Conservation (phyloP, 1,284 basidiomycete genomes). For the Pulveroboletus sp. region DNA sequence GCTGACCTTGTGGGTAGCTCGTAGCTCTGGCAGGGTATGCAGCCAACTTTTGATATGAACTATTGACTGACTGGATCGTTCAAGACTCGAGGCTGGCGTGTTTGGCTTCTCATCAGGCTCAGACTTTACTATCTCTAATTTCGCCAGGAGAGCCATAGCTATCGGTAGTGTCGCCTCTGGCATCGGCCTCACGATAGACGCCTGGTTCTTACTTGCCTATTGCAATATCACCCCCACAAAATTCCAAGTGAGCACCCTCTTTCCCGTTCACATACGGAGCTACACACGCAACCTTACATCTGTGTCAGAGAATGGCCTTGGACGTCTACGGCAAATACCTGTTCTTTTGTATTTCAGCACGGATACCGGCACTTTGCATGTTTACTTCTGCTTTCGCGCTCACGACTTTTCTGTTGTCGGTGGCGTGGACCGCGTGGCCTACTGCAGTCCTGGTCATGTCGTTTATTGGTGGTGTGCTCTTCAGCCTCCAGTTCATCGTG, state of each 20-base stretch:
- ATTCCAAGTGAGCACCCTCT: constrained; percentile 47
- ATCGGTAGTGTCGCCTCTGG: constrained; percentile 58
- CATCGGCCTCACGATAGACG: constrained; percentile 58
- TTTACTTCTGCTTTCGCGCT: constrained; percentile 53
- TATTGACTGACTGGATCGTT: constrained; percentile 1
- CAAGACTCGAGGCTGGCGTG: constrained; percentile 53
- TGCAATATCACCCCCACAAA: constrained; percentile 48
- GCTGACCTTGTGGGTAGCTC: constrained; percentile 38
- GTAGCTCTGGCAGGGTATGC: constrained; percentile 53
- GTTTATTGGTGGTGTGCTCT: constrained; percentile 53
- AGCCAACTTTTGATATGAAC: neutral
- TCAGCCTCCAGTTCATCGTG: constrained; percentile 66
- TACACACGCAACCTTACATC: neutral
- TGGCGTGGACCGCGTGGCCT: constrained; percentile 65
- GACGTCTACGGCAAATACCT: constrained; percentile 62
- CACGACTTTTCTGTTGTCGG: constrained; percentile 56
- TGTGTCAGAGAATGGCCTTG: constrained; percentile 46
- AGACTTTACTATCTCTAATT: constrained; percentile 47
- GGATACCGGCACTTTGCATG: constrained; percentile 60
- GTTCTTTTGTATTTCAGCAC: constrained; percentile 65
- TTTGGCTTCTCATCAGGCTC: constrained; percentile 59
- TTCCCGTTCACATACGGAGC: neutral
- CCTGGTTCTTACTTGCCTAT: constrained; percentile 65
- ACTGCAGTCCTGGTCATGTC: constrained; percentile 58
- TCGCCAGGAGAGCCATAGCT: constrained; percentile 52